Evolutionary conservation across 2,329 filamentous ascomycete species (phyloP).

Genomic region (Aspergillus pseudoglaucus): DNA sequence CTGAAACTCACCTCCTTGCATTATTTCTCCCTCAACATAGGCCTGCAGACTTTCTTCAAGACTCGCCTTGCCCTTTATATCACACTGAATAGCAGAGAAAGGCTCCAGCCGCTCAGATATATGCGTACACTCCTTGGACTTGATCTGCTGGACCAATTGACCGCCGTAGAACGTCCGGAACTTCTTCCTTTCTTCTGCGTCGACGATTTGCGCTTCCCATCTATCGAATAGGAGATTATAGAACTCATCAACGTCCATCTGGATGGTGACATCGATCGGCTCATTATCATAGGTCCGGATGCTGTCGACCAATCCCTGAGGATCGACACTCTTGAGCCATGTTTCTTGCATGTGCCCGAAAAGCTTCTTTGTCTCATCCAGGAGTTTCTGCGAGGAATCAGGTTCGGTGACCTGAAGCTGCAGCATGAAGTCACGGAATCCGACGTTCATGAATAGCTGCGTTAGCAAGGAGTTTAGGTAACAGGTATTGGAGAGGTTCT

Average conservation of each 20-base stretch:
- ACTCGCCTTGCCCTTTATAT: conserved; percentile 83
- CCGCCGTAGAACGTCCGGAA: conserved; percentile 86
- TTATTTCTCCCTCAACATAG: conserved; percentile 93
- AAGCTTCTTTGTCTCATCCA: conserved; percentile 70
- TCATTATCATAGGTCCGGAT: conserved; percentile 79
- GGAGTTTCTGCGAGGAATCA: conserved; percentile 56
- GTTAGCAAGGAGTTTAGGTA: conserved; percentile 93
- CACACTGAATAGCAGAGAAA: conserved; percentile 91
- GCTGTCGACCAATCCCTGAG: conserved; percentile 62
- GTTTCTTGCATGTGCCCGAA: conserved; percentile 85
- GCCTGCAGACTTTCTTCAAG: conserved; percentile 83
- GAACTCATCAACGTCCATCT: conserved; percentile 99
- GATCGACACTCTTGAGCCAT: conserved; percentile 65
- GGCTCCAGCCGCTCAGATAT: conserved; percentile 85
- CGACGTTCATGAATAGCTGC: conserved; percentile 91
- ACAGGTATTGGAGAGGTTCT: conserved; percentile 90
- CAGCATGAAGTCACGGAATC: conserved; percentile 81
- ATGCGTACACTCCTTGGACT: conserved; percentile 88
- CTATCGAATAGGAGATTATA: conserved; percentile 90
- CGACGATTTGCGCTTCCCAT: conserved; percentile 74
- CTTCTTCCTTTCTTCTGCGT: conserved; percentile 59
- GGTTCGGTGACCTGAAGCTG: conserved; percentile 52
- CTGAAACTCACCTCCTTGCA: conserved; percentile 67
- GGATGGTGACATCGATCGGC: conserved; percentile 75
- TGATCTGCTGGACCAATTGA: conserved; percentile 87